Base-by-base conservation (phyloP, 2,329 filamentous ascomycete species). In the Phyllachora maydis region DNA sequence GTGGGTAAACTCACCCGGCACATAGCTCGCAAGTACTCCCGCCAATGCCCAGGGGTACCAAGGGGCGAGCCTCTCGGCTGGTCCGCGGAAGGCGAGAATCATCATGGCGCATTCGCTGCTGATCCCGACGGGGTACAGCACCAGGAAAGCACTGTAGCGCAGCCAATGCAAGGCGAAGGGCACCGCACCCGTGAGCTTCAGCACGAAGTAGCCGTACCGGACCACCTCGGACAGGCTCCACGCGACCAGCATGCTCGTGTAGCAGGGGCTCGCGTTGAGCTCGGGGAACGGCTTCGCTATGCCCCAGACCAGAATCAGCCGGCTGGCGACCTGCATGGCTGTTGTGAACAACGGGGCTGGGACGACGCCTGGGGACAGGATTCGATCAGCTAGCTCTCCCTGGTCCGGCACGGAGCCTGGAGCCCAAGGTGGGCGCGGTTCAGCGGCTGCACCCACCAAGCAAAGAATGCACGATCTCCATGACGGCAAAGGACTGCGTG, bases 221-320 rank as follows among this genome's bases (percentile, higher is more conserved):
- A 93, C 74, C 25, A 92, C 76, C 53, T 98, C 88, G 30, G 88
- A 93, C 28, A 79, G 47, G 32, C 69, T 74, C 85, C 88, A 95
- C 16, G 88, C 83, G 26, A 73, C 40, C 28, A 95, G 61, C 78
- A 91, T 81, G 37, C 60, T 64, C 34, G 67, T 57, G 56, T 83
- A 90, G 26, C 61, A 65, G 11, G 60, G 51, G 31, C 57, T 65
- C 24, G 50, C 39, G 29, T 68, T 66, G 25, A 74, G 61, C 26
- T 56, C 49, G 7, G 76, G 77, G 52, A 85, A 92, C 19, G 60
- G 57, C 41, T 69, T 60, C 40, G 79, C 70, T 31, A 95, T 61
- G 35, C 65, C 71, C 81, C 83, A 93, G 35, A 93, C 77, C 33
- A 95, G 72, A 33, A 92, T 65, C 38, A 91, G 65, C 24, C 88